Conservation (phyloP, 352 stramenopile genomes). For the Lagenidium sp. region DNA sequence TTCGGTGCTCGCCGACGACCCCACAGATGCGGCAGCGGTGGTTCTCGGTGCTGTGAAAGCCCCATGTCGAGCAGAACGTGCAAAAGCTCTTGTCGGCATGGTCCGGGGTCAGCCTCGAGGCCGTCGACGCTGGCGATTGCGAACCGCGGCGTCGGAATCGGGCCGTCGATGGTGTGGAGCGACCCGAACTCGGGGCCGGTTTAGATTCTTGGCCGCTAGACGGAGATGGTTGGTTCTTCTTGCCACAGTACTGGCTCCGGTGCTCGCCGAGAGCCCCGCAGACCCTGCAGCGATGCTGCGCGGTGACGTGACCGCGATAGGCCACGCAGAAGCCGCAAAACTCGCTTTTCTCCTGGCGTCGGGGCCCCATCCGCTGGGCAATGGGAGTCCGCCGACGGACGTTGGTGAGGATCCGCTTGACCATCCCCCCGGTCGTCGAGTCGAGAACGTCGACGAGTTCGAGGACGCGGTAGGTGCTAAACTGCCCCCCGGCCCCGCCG, state of each 20-base stretch:
- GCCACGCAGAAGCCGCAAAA: constrained; percentile 68
- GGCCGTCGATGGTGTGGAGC: constrained; percentile 2
- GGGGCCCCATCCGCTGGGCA: constrained; percentile 4
- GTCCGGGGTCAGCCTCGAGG: constrained; percentile 13
- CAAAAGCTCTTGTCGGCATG: constrained; percentile 33
- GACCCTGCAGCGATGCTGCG: constrained; percentile 54
- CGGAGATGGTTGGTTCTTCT: constrained; percentile 3
- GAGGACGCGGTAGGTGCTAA: constrained; percentile 53
- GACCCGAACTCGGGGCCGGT: background rate
- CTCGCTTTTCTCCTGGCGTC: constrained; percentile 19
- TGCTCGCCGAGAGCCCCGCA: constrained; percentile 46
- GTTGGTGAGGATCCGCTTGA: constrained; percentile 65
- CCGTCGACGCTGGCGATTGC: constrained; percentile 1
- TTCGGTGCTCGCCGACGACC: constrained; percentile 44
- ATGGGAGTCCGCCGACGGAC: constrained; percentile 38
- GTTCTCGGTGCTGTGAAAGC: constrained; percentile 42
- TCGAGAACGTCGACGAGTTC: constrained; percentile 73
- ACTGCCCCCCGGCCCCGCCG: constrained; percentile 3
- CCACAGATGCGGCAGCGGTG: constrained; percentile 53
- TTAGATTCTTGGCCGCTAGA: too few relatives aligned
- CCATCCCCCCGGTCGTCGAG: constrained; percentile 63
- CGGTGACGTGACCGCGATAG: constrained; percentile 54
- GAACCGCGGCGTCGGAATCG: background rate
- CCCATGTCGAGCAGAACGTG: constrained; percentile 43
- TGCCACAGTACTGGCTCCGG: constrained; percentile 45